Base-by-base conservation (phyloP, 345 rosid species). In the Turnera subulata region DNA sequence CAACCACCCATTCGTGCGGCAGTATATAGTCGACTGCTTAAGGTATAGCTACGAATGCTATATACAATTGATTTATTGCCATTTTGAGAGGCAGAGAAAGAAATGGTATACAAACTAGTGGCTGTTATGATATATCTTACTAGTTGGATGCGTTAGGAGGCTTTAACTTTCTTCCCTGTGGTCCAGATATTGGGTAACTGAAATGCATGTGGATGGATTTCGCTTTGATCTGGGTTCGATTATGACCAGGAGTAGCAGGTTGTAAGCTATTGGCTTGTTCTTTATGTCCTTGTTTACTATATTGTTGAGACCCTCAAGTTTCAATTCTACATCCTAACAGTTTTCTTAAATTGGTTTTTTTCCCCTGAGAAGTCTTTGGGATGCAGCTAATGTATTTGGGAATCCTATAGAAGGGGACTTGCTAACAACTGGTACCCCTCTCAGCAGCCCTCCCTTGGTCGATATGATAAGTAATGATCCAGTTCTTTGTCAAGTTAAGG, bases 161-260 rank as follows among this genome's bases (percentile, higher is more conserved):
- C 38, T 47, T 57, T 21, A 29, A 13, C 52, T 35, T 48, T 57
- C 50, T 58, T 64, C 46, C 22, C 59, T 58, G 37, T 66, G 59
- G 37, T 61, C 65, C 93, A 92, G 98, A 70, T 92, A 92, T 79
- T 92, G 98, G 98, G 98, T 86, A 43, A 79, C 80, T 47, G 98
- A 92, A 76, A 86, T 92, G 91, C 98, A 92, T 71, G 98, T 86
- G 8, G 98, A 92, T 71, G 98, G 98, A 40, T 92, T 92, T 74
- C 98, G 98, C 71, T 92, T 89, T 79, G 96, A 92, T 73, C 98
- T 92, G 75, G 98, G 89, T 68, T 92, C 96, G 44, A 86, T 89
- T 59, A 81, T 92, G 95, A 89, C 96, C 59, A 83, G 98, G 79
- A 65, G 96, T 60, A 84, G 93, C 80, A 84, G 98, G 94, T 82